Base-by-base conservation (phyloP, 2,329 filamentous ascomycete species). In the Ceratocystis papillata region DNA sequence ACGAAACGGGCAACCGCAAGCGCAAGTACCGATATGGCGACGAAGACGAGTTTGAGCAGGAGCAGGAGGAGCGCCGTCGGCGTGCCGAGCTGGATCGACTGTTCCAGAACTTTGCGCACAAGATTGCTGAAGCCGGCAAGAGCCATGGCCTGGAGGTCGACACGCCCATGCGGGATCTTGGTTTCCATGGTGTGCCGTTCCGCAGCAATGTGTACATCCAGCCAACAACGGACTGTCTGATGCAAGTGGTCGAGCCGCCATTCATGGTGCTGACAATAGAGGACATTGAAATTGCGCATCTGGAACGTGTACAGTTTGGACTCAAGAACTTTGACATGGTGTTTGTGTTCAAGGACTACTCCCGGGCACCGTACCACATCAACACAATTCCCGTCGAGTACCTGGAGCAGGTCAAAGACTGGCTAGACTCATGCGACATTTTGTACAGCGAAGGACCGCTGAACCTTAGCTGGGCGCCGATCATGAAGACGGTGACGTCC, bases 241-340 rank as follows among this genome's bases (percentile, higher is more conserved):
- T 99, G 64, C 94, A 99, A 76, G 84, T 99, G 67, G 96, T 94
- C 2, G 94, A 99, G 75, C 93, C 93, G 30, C 95, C 94, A 0
- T 99, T 99, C 78, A 88, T 96, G 79, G 94, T 96, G 63, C 82
- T 99, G 70, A 96, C 94, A 0, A 84, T 99, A 44, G 91, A 93
- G 63, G 94, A 99, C 73, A 94, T 99, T 70, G 94, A 99, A 76
- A 84, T 97, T 71, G 94, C 94, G 17, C 94, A 99, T 77, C 79
- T 99, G 67, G 94, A 99, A 76, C 89, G 93, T 79, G 94, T 99
- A 20, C 81, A 93, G 77, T 99, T 99, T 73, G 95, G 94, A 44
- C 82, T 99, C 69, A 96, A 97, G 81, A 99, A 99, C 77, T 99
- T 99, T 75, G 94, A 99, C 77, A 86, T 99, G 76, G 94, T 99